Base-by-base conservation (phyloP, 257 asterid genomes). In the Striga asiatica region DNA sequence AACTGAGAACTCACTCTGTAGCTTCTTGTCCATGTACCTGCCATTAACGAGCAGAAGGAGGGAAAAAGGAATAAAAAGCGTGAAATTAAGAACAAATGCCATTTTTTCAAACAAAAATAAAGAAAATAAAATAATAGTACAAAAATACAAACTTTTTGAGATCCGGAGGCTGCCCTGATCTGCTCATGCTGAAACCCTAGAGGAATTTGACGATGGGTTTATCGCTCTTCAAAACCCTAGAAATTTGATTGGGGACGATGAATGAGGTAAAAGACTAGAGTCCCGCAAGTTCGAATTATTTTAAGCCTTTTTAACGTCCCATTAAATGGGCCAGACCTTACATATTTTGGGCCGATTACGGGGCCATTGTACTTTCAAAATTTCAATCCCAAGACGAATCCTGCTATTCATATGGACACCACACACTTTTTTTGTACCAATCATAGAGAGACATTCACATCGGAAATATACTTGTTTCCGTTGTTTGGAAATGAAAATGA, bases 111-210 rank as follows among this genome's bases (percentile, higher is more conserved):
- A 18, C 48, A 16, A 8, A 41, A 41, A 41, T 0, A 41, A 6
- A 38, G 0, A 16, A 16, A 41, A 13, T 6, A 41, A 1, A 28
- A 47, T 23, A 1, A 8, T 9, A 24, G 3, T 16, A 41, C 5
- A 1, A 13, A 8, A 2, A 18, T 9, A 8, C 75, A 27, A 54
- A 82, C 95, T 89, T 89, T 64, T 89, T 89, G 38, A 89, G 95
- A 85, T 89, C 97, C 67, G 97, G 95, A 47, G 97, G 95, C 74
- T 89, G 95, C 3, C 97, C 95, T 18, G 97, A 89, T 75, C 97
- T 81, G 78, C 97, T 87, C 94, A 83, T 87, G 64, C 66, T 61
- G 61, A 66, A 72, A 60, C 24, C 45, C 61, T 57, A 54, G 45
- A 19, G 28, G 1, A 55, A 65, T n/a, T 48, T 19, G 68, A 55